Conservation (phyloP, 441 rosid species). For the Flueggea neowawraea region DNA sequence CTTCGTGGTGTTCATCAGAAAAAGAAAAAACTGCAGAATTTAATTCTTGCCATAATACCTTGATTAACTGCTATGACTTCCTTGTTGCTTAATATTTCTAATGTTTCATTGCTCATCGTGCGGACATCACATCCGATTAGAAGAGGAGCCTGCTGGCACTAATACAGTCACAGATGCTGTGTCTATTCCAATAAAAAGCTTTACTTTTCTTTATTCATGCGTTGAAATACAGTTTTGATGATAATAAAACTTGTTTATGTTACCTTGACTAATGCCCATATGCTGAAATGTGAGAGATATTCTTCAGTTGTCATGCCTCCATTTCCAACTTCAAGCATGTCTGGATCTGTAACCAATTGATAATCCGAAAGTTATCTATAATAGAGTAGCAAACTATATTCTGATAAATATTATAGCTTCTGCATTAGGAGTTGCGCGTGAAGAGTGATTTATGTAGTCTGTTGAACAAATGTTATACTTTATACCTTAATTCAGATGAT, state of each 20-base stretch:
- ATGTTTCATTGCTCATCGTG: constrained; percentile 22
- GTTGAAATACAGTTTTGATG: neutral
- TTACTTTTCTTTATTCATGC: no score
- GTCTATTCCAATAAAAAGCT: no score
- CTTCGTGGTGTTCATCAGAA: neutral
- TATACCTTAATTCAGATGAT: no score
- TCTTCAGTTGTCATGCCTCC: constrained; percentile 49
- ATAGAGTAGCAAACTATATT: no score
- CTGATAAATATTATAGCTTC: no score
- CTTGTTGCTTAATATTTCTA: constrained; percentile 27
- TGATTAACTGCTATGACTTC: constrained; percentile 50
- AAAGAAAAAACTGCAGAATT: neutral
- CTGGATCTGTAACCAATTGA: constrained; percentile 23
- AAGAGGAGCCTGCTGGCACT: constrained; percentile 26
- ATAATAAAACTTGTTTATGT: neutral
- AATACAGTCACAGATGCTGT: neutral
- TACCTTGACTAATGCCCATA: constrained; percentile 41
- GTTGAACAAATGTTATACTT: no score
- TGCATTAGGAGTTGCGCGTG: no score
- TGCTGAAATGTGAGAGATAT: constrained; percentile 49
- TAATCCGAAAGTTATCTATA: neutral
- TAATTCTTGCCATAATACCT: constrained; percentile 19
- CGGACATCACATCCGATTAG: constrained; percentile 38
- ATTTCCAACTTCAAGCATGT: constrained; percentile 55
- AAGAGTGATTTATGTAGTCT: no score